Base-by-base conservation (phyloP, 805 yeast species). In the Suhomyces xylopsoci region DNA sequence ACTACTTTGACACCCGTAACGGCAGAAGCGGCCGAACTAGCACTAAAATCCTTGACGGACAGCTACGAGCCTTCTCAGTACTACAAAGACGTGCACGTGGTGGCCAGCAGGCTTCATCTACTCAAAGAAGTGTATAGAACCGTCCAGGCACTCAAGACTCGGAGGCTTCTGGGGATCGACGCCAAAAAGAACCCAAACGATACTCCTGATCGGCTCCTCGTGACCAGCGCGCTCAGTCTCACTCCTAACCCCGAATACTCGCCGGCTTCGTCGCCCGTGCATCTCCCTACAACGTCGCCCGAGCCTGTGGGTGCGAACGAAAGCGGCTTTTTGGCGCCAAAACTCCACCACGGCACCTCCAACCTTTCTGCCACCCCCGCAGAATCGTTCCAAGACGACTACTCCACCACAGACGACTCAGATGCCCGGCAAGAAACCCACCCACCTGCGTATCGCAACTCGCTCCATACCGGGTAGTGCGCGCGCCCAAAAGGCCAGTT, bases 121-220 rank as follows among this genome's bases (percentile, higher is more conserved):
- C 59, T 71, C 36, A 63, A 62, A 47, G 74, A 68, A 45, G 58
- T 64, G 2, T 68, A 66, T 51, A 60, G 57, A 44, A 52, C 69
- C 1, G 58, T 69, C 3, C 69, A 62, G 32, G 40, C 54, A 7
- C 51, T 64, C 43, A 65, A 64, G 50, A 61, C 60, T 48, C 56
- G 53, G 41, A 60, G 53, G 47, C 30, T 47, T n/a, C 38, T 8
- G 22, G 48, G 49, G 30, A 9, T 28, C 32, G 28, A 48, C 30
- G 12, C 30, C 45, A 22, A 24, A 20, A 22, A 20, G 25, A 41
- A 20, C 28, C 5, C 45, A 24, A n/a, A 7, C 45, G 45, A 42
- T 7, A 22, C 19, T 10, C 32, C 28, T 20, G 45, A 43, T 12
- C n/a, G 30, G 30, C 46, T 24, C 10, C 32, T 20, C n/a, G 32